Evolutionary conservation across 805 yeast species (phyloP).

Genomic region (Yamadazyma nakazawae): DNA sequence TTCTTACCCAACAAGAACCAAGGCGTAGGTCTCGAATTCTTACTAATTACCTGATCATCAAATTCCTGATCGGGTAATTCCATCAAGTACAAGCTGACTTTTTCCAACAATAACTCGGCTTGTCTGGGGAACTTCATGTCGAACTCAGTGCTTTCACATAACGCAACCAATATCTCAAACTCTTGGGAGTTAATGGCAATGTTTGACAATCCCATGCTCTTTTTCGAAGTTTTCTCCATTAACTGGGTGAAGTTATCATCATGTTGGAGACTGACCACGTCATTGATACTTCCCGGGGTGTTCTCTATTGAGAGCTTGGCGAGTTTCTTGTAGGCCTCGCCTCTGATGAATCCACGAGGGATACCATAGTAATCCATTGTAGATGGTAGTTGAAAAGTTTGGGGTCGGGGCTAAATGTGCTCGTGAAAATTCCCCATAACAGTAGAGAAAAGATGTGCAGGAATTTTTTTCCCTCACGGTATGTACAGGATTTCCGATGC

Average conservation of each 20-base stretch:
- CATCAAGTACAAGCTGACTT: constrained; percentile 45
- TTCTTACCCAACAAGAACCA: constrained; percentile 34
- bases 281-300: constrained; percentile 12
- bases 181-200: constrained; percentile 51
- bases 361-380: constrained; percentile 39
- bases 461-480: no score
- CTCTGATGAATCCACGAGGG: constrained; percentile 37
- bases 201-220: constrained; percentile 17
- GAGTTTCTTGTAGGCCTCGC: constrained; percentile 34
- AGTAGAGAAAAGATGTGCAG: not conserved
- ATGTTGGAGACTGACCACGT: constrained; percentile 3
- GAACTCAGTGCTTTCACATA: constrained; percentile 42
- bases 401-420: not conserved
- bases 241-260: constrained; percentile 23
- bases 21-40: constrained; percentile 25
- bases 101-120: constrained; percentile 41
- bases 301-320: constrained; percentile 33
- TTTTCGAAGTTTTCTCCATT: constrained; percentile 6
- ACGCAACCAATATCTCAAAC: constrained; percentile 54
- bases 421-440: not conserved
- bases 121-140: constrained; percentile 28
- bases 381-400: constrained; percentile 1
- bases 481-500: no score
- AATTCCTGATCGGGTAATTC: constrained; percentile 46
- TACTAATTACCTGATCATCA: constrained; percentile 32